Conservation (phyloP, 2,329 filamentous ascomycete species). For the Amauroascus verrucosus region DNA sequence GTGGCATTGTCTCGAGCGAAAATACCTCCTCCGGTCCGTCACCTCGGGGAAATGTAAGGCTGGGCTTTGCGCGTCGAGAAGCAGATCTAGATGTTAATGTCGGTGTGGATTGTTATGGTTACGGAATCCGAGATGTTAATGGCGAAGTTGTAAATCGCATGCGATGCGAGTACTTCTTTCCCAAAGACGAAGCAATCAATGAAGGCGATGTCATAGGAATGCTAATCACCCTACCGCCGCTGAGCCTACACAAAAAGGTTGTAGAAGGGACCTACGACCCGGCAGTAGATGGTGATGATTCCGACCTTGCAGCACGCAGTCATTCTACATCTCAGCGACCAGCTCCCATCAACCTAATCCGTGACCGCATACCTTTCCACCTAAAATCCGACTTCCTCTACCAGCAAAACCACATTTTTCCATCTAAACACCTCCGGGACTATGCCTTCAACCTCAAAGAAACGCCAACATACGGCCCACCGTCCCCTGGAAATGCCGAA, state of each 20-base stretch:
- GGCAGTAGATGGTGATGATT: constrained; percentile 52
- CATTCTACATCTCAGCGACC: constrained; percentile 33
- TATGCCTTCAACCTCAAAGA: constrained; percentile 39
- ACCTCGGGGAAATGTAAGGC: constrained; percentile 39
- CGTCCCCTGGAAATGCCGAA: constrained; percentile 54
- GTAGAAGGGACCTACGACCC: constrained; percentile 82
- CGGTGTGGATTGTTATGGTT: constrained; percentile 89
- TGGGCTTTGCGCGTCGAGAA: constrained; percentile 39
- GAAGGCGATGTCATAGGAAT: constrained; percentile 92
- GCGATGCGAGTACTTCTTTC: constrained; percentile 81
- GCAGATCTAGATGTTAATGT: constrained; percentile 47
- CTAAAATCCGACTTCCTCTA: constrained; percentile 93
- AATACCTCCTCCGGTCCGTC: constrained; percentile 18
- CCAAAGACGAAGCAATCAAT: constrained; percentile 63
- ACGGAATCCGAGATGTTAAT: constrained; percentile 77
- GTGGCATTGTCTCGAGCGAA: constrained; percentile 43
- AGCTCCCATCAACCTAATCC: constrained; percentile 70
- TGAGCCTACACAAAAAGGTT: constrained; percentile 77
- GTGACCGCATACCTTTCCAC: constrained; percentile 87
- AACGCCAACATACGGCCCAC: constrained; percentile 38
- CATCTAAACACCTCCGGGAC: constrained; percentile 80
- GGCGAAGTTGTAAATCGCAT: constrained; percentile 92
- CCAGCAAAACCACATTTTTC: constrained; percentile 54
- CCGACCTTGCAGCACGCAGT: not conserved
- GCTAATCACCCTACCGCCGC: constrained; percentile 79